phyloP scores from a whole-genome alignment of 805 yeast species.

The Lachancea lanzarotensis region DNA sequence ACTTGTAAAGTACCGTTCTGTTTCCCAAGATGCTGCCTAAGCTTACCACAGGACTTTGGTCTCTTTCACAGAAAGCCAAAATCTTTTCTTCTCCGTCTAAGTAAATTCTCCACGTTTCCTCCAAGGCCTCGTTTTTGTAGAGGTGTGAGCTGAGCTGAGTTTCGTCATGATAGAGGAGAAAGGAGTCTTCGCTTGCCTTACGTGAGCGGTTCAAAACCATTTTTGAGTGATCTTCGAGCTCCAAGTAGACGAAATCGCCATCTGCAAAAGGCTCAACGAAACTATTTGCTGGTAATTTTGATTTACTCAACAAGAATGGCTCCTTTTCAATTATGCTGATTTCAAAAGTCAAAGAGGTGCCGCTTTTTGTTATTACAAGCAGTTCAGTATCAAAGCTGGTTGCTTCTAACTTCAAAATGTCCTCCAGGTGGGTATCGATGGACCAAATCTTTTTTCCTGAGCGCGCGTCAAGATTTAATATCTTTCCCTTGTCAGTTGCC shows the following conservation, averaged over 20 bases:
- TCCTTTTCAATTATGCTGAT: conserved; percentile 6
- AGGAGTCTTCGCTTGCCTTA: conserved; percentile 14
- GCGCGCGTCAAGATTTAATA: conserved; percentile 40
- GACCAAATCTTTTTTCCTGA: conserved; percentile 40
- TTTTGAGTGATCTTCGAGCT: conserved; percentile 11
- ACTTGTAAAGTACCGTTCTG: conserved; percentile 75
- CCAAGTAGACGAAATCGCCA: conserved; percentile 14
- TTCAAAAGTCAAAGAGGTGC: conserved; percentile 20
- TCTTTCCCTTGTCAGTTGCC: conserved; percentile 35
- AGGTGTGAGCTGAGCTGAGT: conserved; percentile 22
- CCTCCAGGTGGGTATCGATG: conserved; percentile 19
- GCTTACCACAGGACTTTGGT: conserved; percentile 42
- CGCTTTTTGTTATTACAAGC: conserved; percentile 26
- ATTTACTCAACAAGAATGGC: background rate
- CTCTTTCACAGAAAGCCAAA: conserved; percentile 36
- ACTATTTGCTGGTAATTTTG: background rate
- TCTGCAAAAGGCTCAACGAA: background rate
- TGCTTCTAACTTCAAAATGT: conserved; percentile 22
- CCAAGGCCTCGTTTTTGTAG: conserved; percentile 17
- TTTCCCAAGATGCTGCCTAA: conserved; percentile 65
- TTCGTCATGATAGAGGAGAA: conserved; percentile 19
- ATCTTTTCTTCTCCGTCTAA: conserved; percentile 33
- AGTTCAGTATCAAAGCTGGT: conserved; percentile 16
- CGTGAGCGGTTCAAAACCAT: conserved; percentile 10
- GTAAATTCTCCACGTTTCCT: conserved; percentile 36